Percentiles rank a stretch among this genome's conserved stretches.
phyloP scores from a whole-genome alignment of 768 basidiomycete genomes.

The Lactifluus echinatus region DNA sequence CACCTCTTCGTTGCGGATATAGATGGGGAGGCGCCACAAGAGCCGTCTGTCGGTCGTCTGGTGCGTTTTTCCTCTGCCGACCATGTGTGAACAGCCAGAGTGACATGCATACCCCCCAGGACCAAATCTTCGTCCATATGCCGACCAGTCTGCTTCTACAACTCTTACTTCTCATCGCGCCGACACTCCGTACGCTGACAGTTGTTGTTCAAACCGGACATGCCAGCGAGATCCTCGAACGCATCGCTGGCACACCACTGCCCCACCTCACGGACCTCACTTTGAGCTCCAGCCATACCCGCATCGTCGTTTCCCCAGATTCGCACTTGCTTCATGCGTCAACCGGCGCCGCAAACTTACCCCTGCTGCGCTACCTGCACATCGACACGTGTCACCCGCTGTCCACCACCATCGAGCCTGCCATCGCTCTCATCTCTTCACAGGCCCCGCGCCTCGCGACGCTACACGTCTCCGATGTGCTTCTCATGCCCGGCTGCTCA shows the following conservation, averaged over 20 bases:
- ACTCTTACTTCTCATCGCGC: slow-evolving; percentile 7
- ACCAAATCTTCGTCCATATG: neutral
- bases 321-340: neutral
- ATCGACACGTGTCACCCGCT: slow-evolving; percentile 2
- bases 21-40: neutral
- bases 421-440: neutral
- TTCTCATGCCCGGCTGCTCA: slow-evolving; percentile 15
- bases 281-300: slow-evolving; percentile 3
- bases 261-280: slow-evolving; percentile 6
- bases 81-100: neutral
- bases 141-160: neutral
- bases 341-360: neutral
- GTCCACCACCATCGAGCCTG: slow-evolving; percentile 1
- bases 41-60: neutral
- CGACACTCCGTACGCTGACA: slow-evolving; percentile 11
- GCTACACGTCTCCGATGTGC: slow-evolving; percentile 6
- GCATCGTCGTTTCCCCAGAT: neutral
- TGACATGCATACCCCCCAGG: neutral
- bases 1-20: slow-evolving; percentile 13
- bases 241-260: slow-evolving; percentile 1
- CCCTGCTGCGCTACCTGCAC: slow-evolving; percentile 8
- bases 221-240: neutral
- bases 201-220: neutral
- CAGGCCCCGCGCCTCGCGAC: slow-evolving; percentile 3
- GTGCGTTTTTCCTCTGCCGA: neutral